Evolutionary conservation across 345 rosid species (phyloP), one percentile per base, ranked within the genome.

Genomic region (Durio zibethinus): DNA sequence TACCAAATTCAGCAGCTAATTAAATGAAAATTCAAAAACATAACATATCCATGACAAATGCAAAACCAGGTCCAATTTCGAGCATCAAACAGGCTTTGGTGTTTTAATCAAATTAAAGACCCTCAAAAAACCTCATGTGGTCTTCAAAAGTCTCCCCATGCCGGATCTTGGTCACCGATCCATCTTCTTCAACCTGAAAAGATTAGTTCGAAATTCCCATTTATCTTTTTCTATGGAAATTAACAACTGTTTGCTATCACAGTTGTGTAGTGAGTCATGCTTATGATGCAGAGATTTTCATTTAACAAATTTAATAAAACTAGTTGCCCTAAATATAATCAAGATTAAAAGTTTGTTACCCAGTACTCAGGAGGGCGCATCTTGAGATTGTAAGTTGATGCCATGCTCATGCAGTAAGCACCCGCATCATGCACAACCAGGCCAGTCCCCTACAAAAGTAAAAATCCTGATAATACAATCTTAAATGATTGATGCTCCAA

Each of bases 351-450:
- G 73, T 0, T 56, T 21, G 27, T 59, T 96, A 96, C 99, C 99
- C 99, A 97, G 88, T 94, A 94, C 83, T 97, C 99, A 0, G 99
- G 97, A 80, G 99, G 99, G 35, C 99, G 97, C 98, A 97, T 93
- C 87, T 97, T 97, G 78, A 97, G 95, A 82, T 97, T 97, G 90
- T 94, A 97, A 25, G 98, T 94, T 4, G 99, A 97, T 48, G 99
- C 98, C 99, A 97, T 97, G 85, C 99, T 97, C 99, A 97, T 97
- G 90, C 99, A 97, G 80, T 97, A 97, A 29, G 99, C 99, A 59
- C 99, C 99, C 2, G 99, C 99, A 76, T 97, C 98, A 62, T 92
- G 98, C 81, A 97, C 99, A 43, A 97, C 98, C 64, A 97, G 89
- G 72, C 97, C 99, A 23, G 91, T 83, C 85, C 99, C 99, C 98